Evolutionary conservation across 2,329 filamentous ascomycete genomes (phyloP), one percentile per base, ranked within the genome.

Genomic region (Cordyceps fumosorosea): DNA sequence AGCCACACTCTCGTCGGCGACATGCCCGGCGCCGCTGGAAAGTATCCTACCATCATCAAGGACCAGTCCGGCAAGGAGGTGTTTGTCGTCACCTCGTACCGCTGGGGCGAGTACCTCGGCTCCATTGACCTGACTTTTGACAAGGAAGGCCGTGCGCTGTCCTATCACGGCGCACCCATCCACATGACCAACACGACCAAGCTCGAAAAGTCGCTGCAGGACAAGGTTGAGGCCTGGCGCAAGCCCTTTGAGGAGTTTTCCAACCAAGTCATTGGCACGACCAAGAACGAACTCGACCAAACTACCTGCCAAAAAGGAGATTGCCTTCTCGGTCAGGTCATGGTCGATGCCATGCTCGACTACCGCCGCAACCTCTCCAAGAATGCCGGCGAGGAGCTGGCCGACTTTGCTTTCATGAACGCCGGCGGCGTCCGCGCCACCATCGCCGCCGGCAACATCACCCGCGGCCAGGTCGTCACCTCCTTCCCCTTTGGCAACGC

Each of bases 61-160:
- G 87, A 89, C 70, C 72, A 78, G 64, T 81, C 84, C 56, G 85
- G 84, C 51, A 82, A 88, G 40, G 86, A 89, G 67, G 86, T 89
- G 56, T 89, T 88, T 69, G 80, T 88, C 67, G 86, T 89, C 20
- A 87, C 85, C 8, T 82, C 85, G 2, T 89, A 85, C 69, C 81
- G 85, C 65, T 89, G 86, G 86, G 86, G 86, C 57, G 84, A 88
- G 73, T 88, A 88, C 62, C 73, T 89, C 2, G 86, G 86, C 62
- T 86, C 86, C 70, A 89, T 89, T 66, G 85, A 88, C 65, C 80
- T 89, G 8, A 84, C 83, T 1, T 89, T 86, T 67, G 84, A 87
- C 66, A 65, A 76, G 4, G 74, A 82, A 1, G 86, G 86, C 70
- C 84, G 81, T 70, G 81, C 87, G 18, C 77, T 88, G 6, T 79